Evolutionary conservation across 2,329 filamentous ascomycete species (phyloP).

Genomic region (Dendrostoma leiphaemia): DNA sequence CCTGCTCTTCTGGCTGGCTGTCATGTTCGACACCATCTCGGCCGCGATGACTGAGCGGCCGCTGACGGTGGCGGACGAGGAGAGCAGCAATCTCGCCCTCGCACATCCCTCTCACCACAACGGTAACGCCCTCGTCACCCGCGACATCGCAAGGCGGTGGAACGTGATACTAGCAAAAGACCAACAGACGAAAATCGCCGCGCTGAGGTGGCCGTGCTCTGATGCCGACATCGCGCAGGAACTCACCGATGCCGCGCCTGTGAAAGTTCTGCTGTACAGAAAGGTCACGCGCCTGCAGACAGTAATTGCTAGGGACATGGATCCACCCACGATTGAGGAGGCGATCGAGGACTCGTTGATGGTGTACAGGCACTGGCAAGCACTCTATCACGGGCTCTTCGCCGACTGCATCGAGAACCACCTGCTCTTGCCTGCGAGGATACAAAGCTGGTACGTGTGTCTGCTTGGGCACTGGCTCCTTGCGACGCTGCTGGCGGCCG

Average conservation of each 20-base stretch:
- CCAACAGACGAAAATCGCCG: constrained; percentile 8
- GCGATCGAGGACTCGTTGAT: constrained; percentile 45
- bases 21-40: constrained; percentile 19
- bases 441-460: constrained; percentile 60
- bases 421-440: constrained; percentile 45
- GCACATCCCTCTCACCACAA: constrained; percentile 15
- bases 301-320: constrained; percentile 32
- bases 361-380: constrained; percentile 55
- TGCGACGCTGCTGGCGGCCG: constrained; percentile 52
- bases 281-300: constrained; percentile 53
- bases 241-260: constrained; percentile 51
- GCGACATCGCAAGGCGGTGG: constrained; percentile 6
- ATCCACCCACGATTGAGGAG: constrained; percentile 33
- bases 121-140: background rate
- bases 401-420: constrained; percentile 49
- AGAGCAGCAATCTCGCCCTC: constrained; percentile 25
- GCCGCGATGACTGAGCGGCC: constrained; percentile 43
- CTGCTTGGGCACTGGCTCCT: constrained; percentile 58
- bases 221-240: constrained; percentile 48
- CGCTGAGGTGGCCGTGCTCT: constrained; percentile 51
- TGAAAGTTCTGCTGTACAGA: constrained; percentile 59
- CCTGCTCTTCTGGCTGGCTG: constrained; percentile 53
- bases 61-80: constrained; percentile 37
- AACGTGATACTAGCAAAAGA: constrained; percentile 15
- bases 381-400: constrained; percentile 50